phyloP scores from a whole-genome alignment of 768 basidiomycete species.

The Pleurotus citrinopileatus region DNA sequence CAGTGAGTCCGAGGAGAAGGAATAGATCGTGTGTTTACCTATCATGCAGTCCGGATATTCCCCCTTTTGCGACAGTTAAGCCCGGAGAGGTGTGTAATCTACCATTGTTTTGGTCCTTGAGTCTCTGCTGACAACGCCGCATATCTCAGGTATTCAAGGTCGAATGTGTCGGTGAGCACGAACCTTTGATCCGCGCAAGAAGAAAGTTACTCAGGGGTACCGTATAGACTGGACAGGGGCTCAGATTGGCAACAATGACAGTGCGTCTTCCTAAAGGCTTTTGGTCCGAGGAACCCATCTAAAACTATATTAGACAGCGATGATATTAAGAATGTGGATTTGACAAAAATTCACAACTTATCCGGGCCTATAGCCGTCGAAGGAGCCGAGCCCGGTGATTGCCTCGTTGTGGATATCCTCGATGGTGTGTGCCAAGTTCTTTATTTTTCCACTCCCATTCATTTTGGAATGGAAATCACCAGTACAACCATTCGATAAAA shows the following conservation, averaged over 20 bases:
- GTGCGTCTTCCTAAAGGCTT: conserved; percentile 29
- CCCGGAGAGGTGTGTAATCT: conserved; percentile 47
- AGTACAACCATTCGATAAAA: conserved; percentile 68
- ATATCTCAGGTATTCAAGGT: conserved; percentile 65
- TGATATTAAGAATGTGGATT: conserved; percentile 63
- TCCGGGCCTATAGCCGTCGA: conserved; percentile 74
- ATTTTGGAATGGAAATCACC: neutral
- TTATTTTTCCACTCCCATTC: neutral
- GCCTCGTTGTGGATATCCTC: conserved; percentile 77
- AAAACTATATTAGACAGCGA: conserved; percentile 52
- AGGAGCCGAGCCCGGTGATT: conserved; percentile 77
- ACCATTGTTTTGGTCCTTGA: neutral
- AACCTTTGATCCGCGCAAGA: neutral
- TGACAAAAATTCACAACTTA: conserved; percentile 70
- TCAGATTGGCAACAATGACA: conserved; percentile 74
- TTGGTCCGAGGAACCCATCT: neutral
- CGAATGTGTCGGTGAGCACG: conserved; percentile 58
- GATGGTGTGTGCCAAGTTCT: conserved; percentile 50
- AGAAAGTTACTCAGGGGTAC: neutral
- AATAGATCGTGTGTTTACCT: neutral
- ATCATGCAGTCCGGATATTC: conserved; percentile 56
- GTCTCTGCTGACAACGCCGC: neutral
- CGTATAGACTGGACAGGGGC: conserved; percentile 77
- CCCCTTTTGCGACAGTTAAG: conserved; percentile 58
- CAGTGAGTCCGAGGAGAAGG: conserved; percentile 45